Evolutionary conservation across 2,329 filamentous ascomycete genomes (phyloP).

Genomic region (Paramyrothecium sp.): DNA sequence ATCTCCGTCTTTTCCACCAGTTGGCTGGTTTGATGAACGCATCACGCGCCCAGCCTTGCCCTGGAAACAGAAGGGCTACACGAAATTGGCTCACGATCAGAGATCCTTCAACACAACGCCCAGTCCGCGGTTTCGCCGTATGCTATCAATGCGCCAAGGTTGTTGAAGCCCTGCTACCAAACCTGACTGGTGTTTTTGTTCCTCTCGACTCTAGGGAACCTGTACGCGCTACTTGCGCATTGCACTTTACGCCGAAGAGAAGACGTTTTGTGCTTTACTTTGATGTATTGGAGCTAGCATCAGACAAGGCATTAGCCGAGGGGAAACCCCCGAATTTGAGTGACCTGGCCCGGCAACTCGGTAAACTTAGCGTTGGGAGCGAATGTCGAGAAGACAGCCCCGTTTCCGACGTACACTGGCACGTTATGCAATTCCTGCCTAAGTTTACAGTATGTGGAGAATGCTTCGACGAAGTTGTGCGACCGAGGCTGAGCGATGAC

Average conservation of each 20-base stretch:
- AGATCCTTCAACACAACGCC: conserved; percentile 63
- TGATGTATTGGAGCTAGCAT: conserved; percentile 57
- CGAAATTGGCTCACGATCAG: conserved; percentile 75
- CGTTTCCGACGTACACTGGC: conserved; percentile 66
- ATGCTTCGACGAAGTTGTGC: conserved; percentile 80
- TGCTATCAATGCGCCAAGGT: conserved; percentile 74
- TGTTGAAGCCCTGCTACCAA: conserved; percentile 72
- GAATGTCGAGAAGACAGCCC: conserved; percentile 68
- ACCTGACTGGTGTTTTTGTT: conserved; percentile 66
- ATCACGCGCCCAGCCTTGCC: conserved; percentile 55
- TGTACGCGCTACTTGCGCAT: conserved; percentile 61
- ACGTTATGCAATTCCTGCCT: conserved; percentile 72
- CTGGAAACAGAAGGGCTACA: conserved; percentile 49
- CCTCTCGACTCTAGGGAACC: conserved; percentile 45
- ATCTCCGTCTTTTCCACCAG: conserved; percentile 67
- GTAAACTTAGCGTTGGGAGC: conserved; percentile 53
- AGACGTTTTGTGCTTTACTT: conserved; percentile 59
- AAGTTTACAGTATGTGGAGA: conserved; percentile 83
- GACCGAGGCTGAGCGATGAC: conserved; percentile 57
- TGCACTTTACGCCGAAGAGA: conserved; percentile 57
- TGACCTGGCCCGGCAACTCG: conserved; percentile 63
- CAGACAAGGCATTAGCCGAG: conserved; percentile 46
- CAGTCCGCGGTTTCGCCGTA: conserved; percentile 69
- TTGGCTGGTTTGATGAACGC: conserved; percentile 58
- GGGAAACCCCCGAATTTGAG: conserved; percentile 53